Evolutionary conservation across 2,329 filamentous ascomycete genomes (phyloP), one percentile per base, ranked within the genome.

Genomic region (Cordyceps fumosorosea): DNA sequence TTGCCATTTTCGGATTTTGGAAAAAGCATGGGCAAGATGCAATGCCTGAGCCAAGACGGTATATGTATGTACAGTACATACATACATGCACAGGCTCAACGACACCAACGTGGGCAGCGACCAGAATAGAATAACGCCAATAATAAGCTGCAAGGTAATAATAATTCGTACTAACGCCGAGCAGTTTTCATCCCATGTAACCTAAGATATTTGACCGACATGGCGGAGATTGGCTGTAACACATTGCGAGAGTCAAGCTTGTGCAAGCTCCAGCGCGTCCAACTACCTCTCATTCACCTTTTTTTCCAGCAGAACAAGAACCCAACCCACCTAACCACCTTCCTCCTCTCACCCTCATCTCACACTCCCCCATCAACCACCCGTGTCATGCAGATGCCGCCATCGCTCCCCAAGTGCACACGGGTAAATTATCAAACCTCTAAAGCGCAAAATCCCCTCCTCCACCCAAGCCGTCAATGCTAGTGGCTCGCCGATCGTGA

Each of bases 251-350:
- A 8, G 8, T 37, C 10, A n/a, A 44, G 40, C 40, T 44, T n/a
- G 40, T 44, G 34, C 7, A 37, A 37, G 34, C 6, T 37, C 34
- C 10, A 37, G 34, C 40, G 40, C 40, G 40, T 16, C 16, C n/a
- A 1, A 3, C 40, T 40, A 18, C 32, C 56, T 22, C 51, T 6
- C 45, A 24, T n/a, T 16, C 40, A 55, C 12, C 58, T n/a, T 40
- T 37, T 47, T 55, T 29, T 20, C 32, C 40, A 22, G 45, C 20
- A 40, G 32, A 16, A 14, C 22, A 42, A 40, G 24, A 34, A 29
- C 56, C 47, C 56, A 51, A 44, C 56, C 56, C 56, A 44, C 56
- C 59, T 40, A 55, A n/a, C 42, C 11, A 12, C 8, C n/a, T 12
- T 2, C 8, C 34, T 37, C 12, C 42, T 34, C 59, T 56, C 59